Base-by-base conservation (phyloP, 1,284 basidiomycete species). In the Cutaneotrichosporon cutaneum region DNA sequence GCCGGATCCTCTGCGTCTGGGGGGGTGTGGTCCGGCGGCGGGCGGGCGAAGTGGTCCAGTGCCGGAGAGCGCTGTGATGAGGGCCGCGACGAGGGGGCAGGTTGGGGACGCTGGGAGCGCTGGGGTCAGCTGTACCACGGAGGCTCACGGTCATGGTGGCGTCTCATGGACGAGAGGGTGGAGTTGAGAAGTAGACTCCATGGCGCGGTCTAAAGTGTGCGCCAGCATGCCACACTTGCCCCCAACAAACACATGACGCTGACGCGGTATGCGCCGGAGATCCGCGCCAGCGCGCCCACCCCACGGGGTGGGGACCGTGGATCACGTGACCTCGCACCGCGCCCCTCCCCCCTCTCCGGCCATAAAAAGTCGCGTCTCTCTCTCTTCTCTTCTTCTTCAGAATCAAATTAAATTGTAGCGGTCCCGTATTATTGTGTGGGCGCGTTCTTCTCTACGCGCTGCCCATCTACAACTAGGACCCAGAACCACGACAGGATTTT, bases 401-500 rank as follows among this genome's bases (percentile, higher is more conserved):
- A 33, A 53, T 61, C 54, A 59, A 60, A 45, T 48, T 58, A 61
- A 58, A 51, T 42, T 53, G 32, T 55, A 24, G 44, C 44, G 65
- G 60, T 62, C 65, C 35, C 55, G 52, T 54, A 60, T 67, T 67
- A 64, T 67, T 66, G 65, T 66, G 44, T 54, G 22, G 24, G 39
- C 59, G 65, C 32, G n/a, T n/a, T n/a, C n/a, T n/a, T n/a, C 26
- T 52, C 44, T 52, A 58, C 62, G 60, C 62, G 16, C 33, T 62
- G 18, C 21, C 35, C 58, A 56, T 45, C 62, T 64, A 67, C 62
- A 60, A 51, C 54, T 56, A 60, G 54, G 59, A 64, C 64, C 66
- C 9, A 65, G 61, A 68, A 18, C 51, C 14, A 42, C 54, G 68
- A 59, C 64, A 64, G 60, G 66, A 68, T 66, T 65, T 62, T 62